Evolutionary conservation across 1,139 yeast genomes (phyloP).

Genomic region (Debaryomycetaceae sp.): DNA sequence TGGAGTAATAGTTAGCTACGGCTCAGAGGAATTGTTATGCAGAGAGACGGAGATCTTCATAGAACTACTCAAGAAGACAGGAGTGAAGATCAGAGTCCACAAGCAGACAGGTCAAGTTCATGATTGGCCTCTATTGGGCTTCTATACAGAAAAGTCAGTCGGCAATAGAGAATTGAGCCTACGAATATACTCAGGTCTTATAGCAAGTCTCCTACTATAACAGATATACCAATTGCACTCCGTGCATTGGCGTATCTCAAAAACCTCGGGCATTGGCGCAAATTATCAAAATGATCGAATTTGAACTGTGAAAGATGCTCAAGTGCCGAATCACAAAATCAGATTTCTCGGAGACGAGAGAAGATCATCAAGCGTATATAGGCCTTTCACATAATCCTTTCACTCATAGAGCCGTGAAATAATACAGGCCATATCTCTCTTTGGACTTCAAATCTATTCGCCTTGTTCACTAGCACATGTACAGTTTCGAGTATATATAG

Average conservation of each 20-base stretch:
- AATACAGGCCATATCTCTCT: background rate
- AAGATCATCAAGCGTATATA: background rate
- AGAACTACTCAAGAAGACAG: constrained; percentile 11
- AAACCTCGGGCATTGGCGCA: background rate
- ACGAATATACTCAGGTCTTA: constrained; percentile 22
- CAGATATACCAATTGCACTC: no score
- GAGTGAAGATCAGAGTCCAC: constrained; percentile 19
- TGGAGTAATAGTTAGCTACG: constrained; percentile 11
- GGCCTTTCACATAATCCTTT: background rate
- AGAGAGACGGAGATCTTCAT: constrained; percentile 31
- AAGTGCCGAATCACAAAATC: background rate
- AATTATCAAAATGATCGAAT: background rate
- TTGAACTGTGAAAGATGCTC: background rate
- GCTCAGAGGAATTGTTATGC: constrained; percentile 10
- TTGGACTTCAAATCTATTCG: background rate
- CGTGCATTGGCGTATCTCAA: no score
- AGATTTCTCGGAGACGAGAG: background rate
- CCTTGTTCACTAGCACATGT: background rate
- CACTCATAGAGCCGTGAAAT: background rate
- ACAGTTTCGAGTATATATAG: background rate
- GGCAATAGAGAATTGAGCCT: constrained; percentile 32
- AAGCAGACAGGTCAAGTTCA: constrained; percentile 19
- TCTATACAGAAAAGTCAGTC: constrained; percentile 26
- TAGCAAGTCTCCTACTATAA: background rate
- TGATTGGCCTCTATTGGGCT: constrained; percentile 29